Evolutionary conservation across 2,329 filamentous ascomycete species (phyloP), one percentile per base, ranked within the genome.

Genomic region (Ophioceras dolichostomum): DNA sequence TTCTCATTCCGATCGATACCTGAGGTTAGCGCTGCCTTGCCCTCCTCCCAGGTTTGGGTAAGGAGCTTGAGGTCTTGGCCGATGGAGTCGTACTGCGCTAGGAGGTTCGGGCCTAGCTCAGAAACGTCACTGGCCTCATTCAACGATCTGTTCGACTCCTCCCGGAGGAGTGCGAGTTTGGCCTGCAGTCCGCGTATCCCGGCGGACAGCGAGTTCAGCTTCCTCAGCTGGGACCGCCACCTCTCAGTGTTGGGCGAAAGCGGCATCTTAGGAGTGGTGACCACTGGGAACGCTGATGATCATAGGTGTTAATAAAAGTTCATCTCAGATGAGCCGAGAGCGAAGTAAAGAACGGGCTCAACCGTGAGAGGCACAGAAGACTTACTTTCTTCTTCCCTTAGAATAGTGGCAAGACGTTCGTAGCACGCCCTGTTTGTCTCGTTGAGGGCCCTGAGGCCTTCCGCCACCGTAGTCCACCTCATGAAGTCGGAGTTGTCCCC

Each of bases 31-130:
- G 85, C 79, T n/a, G 79, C 73, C 56, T 83, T 89, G 36, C 89
- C 91, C 37, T 81, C 74, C 49, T 93, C 85, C 88, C 88, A 94
- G 44, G 86, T 83, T 44, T 82, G 71, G 58, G 88, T 76, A 35
- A 94, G 63, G 31, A 79, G 73, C 54, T 81, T 81, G 32, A 98
- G 68, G 51, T 98, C 91, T 19, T 79, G 69, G 3, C 91, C 91
- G 44, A 98, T 93, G 4, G 87, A 89, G 39, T 98, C 91, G 57
- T 96, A 98, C 51, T 96, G 91, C 17, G 78, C 63, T 69, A 94
- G 79, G 28, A 96, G 68, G 43, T 77, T 79, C 1, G 79, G 73
- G 1, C 83, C 85, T 13, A 94, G 70, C 46, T 94, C 83, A 4
- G 76, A 75, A 14, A 84, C 75, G 47, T 80, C 76, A 41, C 70